phyloP scores from a whole-genome alignment of 2,329 filamentous ascomycete genomes.

The Arthroderma sp. region DNA sequence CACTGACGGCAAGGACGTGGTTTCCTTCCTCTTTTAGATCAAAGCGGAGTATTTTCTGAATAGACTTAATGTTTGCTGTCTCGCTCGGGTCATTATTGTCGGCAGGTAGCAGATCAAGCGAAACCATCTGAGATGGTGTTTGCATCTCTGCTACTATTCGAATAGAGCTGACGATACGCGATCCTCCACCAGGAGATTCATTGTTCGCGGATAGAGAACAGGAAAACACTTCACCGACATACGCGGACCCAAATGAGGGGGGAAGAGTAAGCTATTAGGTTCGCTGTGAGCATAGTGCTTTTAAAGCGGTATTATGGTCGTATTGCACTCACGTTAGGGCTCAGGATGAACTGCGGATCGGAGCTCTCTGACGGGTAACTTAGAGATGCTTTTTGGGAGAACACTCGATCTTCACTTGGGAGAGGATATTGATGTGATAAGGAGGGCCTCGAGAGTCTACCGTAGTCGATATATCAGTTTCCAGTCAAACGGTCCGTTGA shows the following conservation, averaged over 20 bases:
- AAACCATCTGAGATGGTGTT: constrained; percentile 62
- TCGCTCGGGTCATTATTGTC: constrained; percentile 34
- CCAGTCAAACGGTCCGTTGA: neutral
- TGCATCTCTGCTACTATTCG: constrained; percentile 89
- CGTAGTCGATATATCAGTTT: constrained; percentile 1
- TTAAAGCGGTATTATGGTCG: neutral
- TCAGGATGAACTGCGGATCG: constrained; percentile 43
- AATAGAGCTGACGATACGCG: constrained; percentile 54
- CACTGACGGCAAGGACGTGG: constrained; percentile 83
- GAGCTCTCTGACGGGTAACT: constrained; percentile 49
- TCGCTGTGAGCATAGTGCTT: neutral
- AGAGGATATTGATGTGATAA: constrained; percentile 33
- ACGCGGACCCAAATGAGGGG: constrained; percentile 81
- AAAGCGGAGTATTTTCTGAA: constrained; percentile 73
- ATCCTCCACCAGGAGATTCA: constrained; percentile 42
- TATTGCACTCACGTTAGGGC: constrained; percentile 33
- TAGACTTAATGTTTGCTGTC: constrained; percentile 35
- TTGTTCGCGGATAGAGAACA: constrained; percentile 96
- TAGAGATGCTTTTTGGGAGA: constrained; percentile 53
- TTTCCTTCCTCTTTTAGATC: constrained; percentile 89
- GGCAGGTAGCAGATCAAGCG: constrained; percentile 41
- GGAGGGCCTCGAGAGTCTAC: constrained; percentile 61
- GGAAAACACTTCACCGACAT: constrained; percentile 87
- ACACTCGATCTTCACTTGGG: constrained; percentile 34
- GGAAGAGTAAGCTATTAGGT: constrained; percentile 58